Base-by-base conservation (phyloP, 2,329 filamentous ascomycete genomes). In the Dothistroma pini region DNA sequence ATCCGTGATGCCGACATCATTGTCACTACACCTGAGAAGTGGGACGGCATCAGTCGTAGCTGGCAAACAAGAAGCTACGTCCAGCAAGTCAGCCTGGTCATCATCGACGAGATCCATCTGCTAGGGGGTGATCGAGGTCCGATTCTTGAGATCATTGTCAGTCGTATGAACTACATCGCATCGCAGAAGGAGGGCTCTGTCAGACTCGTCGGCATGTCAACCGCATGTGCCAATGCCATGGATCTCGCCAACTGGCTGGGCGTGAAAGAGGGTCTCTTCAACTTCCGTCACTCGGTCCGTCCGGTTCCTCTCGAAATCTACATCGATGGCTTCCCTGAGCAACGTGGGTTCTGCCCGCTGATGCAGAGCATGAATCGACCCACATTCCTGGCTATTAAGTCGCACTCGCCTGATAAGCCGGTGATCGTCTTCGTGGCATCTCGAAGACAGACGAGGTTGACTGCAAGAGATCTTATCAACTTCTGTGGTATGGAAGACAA, bases 341-440 rank as follows among this genome's bases (percentile, higher is more conserved):
- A 95, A 68, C 86, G 93, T 62, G 95, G 95, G 0, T 99, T 99
- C 79, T 97, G 93, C 70, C 92, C 95, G 0, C 78, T 99, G 66
- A 99, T 99, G 95, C 93, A 97, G 77, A 96, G 92, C 0, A 99
- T 99, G 95, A 99, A 99, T 72, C 85, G 95, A 7, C 95, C 95
- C 1, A 97, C 95, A 0, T 99, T 97, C 77, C 80, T 97, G 34
- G 95, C 95, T 0, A 95, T 99, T 75, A 97, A 99, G 76, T 91
- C 88, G 11, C 96, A 99, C 76, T 97, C 93, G 48, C 95, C 96
- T 0, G 88, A 92, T 57, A 97, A 99, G 76, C 95, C 95, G 0
- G 95, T 97, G 9, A 99, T 99, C 74, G 95, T 99, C 0, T 99
- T 99, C 70, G 95, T 99, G 7, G 92, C 95, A 2, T 99, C 95